phyloP scores from a whole-genome alignment of 106 monocot genomes.

The Apostasia shenzhenica region DNA sequence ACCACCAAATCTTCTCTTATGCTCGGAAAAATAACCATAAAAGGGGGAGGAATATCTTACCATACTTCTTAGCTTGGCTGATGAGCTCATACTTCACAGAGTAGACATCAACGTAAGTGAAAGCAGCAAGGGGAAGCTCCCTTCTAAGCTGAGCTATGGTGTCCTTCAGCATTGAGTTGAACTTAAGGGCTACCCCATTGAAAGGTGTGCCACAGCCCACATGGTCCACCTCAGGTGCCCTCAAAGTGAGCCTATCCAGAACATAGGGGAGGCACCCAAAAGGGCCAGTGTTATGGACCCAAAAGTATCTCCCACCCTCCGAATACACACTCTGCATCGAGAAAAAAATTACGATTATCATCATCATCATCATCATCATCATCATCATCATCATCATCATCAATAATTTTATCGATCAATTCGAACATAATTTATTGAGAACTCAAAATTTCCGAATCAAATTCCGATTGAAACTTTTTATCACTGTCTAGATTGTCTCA shows the following conservation, averaged over 20 bases:
- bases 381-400: background rate
- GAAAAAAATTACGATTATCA: background rate
- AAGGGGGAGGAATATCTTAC: slow-evolving; percentile 18
- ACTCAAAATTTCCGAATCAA: background rate
- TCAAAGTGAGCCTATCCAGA: slow-evolving; percentile 23
- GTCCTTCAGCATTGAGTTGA: slow-evolving; percentile 64
- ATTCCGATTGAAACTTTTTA: no score
- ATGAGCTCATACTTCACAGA: slow-evolving; percentile 66
- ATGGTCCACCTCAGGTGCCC: slow-evolving; percentile 30
- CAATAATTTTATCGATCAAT: no score
- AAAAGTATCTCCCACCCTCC: slow-evolving; percentile 68
- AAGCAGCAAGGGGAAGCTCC: slow-evolving; percentile 45
- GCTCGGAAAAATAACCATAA: no score
- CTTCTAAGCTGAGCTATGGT: slow-evolving; percentile 49
- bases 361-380: background rate
- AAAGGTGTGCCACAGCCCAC: slow-evolving; percentile 56
- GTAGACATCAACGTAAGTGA: slow-evolving; percentile 93
- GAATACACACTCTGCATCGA: slow-evolving; percentile 45
- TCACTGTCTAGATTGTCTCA: no score
- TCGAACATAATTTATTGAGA: background rate
- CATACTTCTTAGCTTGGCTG: slow-evolving; percentile 39
- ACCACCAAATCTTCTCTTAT: no score
- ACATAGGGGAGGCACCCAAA: slow-evolving; percentile 85
- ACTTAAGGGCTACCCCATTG: slow-evolving; percentile 63
- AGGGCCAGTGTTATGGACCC: slow-evolving; percentile 96